Evolutionary conservation across 768 basidiomycete genomes (phyloP).

Genomic region (Asterophora parasitica): DNA sequence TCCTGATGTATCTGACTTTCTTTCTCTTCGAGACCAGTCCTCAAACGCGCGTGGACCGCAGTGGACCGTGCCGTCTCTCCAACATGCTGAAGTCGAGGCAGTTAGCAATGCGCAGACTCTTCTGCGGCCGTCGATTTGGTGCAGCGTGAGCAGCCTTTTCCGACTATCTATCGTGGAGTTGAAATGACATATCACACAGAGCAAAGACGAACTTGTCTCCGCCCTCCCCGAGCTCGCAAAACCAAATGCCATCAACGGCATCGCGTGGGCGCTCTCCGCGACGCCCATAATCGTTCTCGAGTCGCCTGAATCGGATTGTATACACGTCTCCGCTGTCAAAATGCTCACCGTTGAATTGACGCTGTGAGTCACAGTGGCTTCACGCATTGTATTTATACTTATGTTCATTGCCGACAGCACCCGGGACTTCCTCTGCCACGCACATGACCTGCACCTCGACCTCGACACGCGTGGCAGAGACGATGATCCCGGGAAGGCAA

Average conservation of each 20-base stretch:
- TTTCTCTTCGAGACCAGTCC: slow-evolving; percentile 1
- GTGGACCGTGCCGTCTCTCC: slow-evolving; percentile 10
- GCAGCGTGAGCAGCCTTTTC: slow-evolving; percentile 10
- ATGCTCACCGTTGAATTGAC: slow-evolving; percentile 12
- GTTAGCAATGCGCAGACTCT: neutral
- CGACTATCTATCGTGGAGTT: neutral
- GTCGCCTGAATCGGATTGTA: slow-evolving; percentile 1
- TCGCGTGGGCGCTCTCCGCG: slow-evolving; percentile 14
- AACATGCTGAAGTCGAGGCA: neutral
- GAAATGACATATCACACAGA: slow-evolving; percentile 2
- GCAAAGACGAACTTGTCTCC: slow-evolving; percentile 17
- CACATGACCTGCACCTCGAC: slow-evolving; percentile 11
- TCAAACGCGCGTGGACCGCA: slow-evolving; percentile 12
- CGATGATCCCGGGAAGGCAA: neutral
- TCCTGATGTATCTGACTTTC: neutral
- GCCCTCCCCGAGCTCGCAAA: slow-evolving; percentile 17
- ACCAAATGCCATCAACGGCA: slow-evolving; percentile 13
- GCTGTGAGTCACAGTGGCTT: slow-evolving; percentile 4
- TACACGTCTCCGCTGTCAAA: slow-evolving; percentile 6
- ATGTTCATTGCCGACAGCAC: slow-evolving; percentile 6
- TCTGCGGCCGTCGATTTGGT: slow-evolving; percentile 14
- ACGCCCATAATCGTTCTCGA: slow-evolving; percentile 13
- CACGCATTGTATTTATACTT: neutral
- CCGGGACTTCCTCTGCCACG: slow-evolving; percentile 10
- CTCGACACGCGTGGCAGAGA: too few relatives aligned